These are phyloP conservation scores for Didymellaceae sp. DNA, from an alignment of 2,329 filamentous ascomycete genomes.

Conservation along the genomic window DNA sequence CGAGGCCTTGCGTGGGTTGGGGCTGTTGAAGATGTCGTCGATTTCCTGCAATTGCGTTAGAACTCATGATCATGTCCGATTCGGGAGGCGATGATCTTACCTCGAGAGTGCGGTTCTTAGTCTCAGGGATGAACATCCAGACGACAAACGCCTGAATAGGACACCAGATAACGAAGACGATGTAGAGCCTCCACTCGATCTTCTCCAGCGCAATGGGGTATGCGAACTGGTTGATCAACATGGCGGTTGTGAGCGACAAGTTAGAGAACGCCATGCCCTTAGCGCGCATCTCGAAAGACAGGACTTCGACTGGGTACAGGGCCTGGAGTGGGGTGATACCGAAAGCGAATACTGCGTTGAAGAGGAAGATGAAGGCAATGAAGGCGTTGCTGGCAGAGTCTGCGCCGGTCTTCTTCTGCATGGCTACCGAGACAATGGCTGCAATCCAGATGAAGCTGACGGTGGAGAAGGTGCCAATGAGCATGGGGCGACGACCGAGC, in stretches of 20 bases:
- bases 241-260: conserved; percentile 37
- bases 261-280: conserved; percentile 59
- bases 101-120: conserved; percentile 37
- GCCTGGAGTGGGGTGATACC: conserved; percentile 56
- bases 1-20: conserved; percentile 31
- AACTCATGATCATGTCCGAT: neutral
- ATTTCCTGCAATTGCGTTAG: conserved; percentile 20
- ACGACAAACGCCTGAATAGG: conserved; percentile 26
- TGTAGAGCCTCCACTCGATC: conserved; percentile 35
- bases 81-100: neutral
- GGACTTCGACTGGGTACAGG: conserved; percentile 58
- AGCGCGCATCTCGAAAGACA: conserved; percentile 55
- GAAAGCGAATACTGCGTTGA: conserved; percentile 48
- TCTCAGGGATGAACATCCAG: conserved; percentile 35
- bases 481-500: conserved; percentile 42
- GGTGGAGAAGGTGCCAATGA: conserved; percentile 35
- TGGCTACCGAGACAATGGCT: conserved; percentile 26
- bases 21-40: conserved; percentile 31
- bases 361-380: conserved; percentile 53
- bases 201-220: conserved; percentile 34
- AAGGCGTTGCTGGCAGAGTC: conserved; percentile 34
- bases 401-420: conserved; percentile 20
- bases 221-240: conserved; percentile 41
- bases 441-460: conserved; percentile 37
- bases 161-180: conserved; percentile 34